Base-by-base conservation (phyloP, 352 stramenopile species). In the Aphanomyces euteiches region DNA sequence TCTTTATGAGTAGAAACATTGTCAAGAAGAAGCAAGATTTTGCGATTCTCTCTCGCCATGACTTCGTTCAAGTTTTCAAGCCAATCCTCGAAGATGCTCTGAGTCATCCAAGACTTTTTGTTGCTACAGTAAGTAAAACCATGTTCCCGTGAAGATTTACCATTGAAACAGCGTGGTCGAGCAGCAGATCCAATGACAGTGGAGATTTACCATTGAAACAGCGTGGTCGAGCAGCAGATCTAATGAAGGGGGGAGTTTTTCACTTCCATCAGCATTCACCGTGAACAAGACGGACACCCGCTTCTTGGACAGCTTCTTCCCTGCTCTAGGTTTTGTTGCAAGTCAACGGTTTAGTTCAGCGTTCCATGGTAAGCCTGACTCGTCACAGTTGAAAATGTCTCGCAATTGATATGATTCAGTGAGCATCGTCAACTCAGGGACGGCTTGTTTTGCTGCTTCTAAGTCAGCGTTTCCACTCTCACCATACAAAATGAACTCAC, bases 381-480 rank as follows among this genome's bases (percentile, higher is more conserved):
- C 65, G n/a, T 75, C 56, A 17, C 72, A 63, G 7, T 75, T 75
- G 72, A 56, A 73, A n/a, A 70, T 69, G 48, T 70, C 50, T 15
- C 43, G 15, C 28, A 58, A 54, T 5, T 66, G 57, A 37, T 75
- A 73, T 10, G n/a, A 15, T 21, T 67, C 41, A 5, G 66, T 73
- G 28, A 67, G 38, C 7, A 5, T 19, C 3, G 40, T 28, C 15
- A 70, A 53, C 2, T 37, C 12, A 1, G 17, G n/a, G 2, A 39
- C 37, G 6, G 47, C 58, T 47, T 69, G 47, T 12, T 34, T 4
- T 3, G 70, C 34, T n/a, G 1, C 48, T 17, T 8, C 45, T 0
- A 15, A 7, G 13, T 70, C 56, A 43, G 47, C 36, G 7, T 64
- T 72, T 19, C 39, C 45, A 15, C 58, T n/a, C 21, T 73, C 66